Percentiles rank a stretch among this genome's conserved stretches.
These are phyloP conservation scores for Apophysomyces elegans DNA, from an alignment of 371 early-diverging fungal species.

Conservation along the genomic window DNA sequence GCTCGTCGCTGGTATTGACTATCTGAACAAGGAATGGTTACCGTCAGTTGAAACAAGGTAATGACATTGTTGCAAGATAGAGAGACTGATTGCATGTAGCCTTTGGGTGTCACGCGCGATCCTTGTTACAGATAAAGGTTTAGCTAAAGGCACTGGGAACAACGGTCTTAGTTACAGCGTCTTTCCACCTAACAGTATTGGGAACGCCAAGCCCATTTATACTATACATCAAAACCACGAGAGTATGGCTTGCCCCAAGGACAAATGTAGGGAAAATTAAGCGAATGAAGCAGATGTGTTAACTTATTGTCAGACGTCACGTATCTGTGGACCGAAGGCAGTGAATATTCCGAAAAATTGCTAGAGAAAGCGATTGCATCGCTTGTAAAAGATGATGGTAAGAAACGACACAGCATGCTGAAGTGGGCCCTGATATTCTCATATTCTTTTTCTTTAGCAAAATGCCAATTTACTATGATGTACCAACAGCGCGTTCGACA, in stretches of 20 bases:
- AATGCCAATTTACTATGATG: conserved; percentile 37
- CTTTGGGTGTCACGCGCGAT: conserved; percentile 56
- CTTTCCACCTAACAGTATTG: conserved; percentile 56
- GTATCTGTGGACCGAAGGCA: conserved; percentile 35
- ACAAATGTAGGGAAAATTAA: conserved; percentile 53
- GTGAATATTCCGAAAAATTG: conserved; percentile 30
- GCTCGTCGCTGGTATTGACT: conserved; percentile 58
- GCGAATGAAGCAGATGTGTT: not conserved
- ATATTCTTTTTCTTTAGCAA: conserved; percentile 26
- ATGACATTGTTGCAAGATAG: conserved; percentile 22
- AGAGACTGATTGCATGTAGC: conserved; percentile 30
- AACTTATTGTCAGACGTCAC: conserved; percentile 25
- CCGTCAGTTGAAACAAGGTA: conserved; percentile 29
- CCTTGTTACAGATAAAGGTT: conserved; percentile 47
- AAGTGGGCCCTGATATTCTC: not conserved
- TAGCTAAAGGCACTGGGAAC: conserved; percentile 42
- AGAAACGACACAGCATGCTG: not conserved
- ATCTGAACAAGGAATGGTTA: conserved; percentile 49
- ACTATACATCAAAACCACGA: conserved; percentile 62
- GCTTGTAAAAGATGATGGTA: conserved; percentile 28
- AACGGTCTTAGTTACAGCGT: conserved; percentile 53
- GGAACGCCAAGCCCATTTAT: conserved; percentile 52
- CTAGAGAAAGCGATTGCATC: conserved; percentile 26
- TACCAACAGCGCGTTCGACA: conserved; percentile 52
- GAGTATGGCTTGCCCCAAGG: conserved; percentile 66